Evolutionary conservation across 2,329 filamentous ascomycete genomes (phyloP), one percentile per base, ranked within the genome.

Genomic region (Phialocephala sp.): DNA sequence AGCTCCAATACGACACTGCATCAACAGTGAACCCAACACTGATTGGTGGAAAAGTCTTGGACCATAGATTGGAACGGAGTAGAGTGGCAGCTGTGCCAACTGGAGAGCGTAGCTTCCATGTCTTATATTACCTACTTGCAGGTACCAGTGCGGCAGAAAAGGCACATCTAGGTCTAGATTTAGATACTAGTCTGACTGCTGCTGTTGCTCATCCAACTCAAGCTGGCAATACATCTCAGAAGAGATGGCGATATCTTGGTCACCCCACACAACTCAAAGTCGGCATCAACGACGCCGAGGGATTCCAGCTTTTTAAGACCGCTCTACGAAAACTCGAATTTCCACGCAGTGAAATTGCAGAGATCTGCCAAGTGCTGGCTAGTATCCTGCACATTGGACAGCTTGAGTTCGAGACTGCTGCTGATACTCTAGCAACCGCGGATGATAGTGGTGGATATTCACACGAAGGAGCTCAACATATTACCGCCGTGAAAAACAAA

Each of bases 361-460:
- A 97, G 77, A 94, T 99, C 63, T 99, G 95, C 78, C 95, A 99
- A 80, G 87, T 98, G 58, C 83, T 99, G 61, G 95, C 95, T 37
- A 90, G 89, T 72, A 97, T 99, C 71, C 84, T 99, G n/a, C 95
- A 99, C 77, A 94, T 99, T 71, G 95, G 95, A 35, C 95, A 99
- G 80, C 87, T 99, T 2, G 95, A 99, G 73, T 99, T 99, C 72
- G 89, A 91, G 76, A 93, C 87, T 0, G 90, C 91, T 1, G 89
- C 91, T 72, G 88, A 89, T 71, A 98, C 95, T 0, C 89, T 89
- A 1, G 89, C 87, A 0, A 87, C 87, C 0, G 93, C 88, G 1
- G 94, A 97, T 72, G 95, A 99, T 74, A 98, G 94, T 71, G 95
- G 95, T 63, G 94, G 94, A 22, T 98, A 95, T 79, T 97, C 95